Conservation (phyloP, 1,139 yeast genomes). For the Blastobotrys buckinghamii region DNA sequence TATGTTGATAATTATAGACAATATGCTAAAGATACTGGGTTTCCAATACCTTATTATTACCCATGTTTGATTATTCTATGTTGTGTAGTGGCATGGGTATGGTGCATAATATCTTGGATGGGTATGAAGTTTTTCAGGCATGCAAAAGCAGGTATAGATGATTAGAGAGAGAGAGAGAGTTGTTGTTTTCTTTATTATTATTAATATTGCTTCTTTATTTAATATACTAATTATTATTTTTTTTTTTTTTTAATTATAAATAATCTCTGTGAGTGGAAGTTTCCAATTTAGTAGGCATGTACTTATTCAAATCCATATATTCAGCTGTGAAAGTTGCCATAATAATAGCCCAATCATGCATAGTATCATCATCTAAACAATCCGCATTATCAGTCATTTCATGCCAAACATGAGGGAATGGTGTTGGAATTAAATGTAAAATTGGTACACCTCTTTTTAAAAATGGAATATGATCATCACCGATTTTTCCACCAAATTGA, state of each 20-base stretch:
- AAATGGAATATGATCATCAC: constrained; percentile 53
- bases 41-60: constrained; percentile 41
- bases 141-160: constrained; percentile 48
- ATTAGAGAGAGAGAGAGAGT: neutral
- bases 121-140: constrained; percentile 74
- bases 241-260: neutral
- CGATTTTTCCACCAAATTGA: constrained; percentile 33
- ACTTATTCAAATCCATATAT: constrained; percentile 26
- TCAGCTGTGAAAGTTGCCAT: constrained; percentile 33
- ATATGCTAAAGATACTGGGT: constrained; percentile 32
- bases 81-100: constrained; percentile 60
- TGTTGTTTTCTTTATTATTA: no score
- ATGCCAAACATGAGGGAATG: constrained; percentile 51
- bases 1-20: constrained; percentile 14
- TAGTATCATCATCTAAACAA: constrained; percentile 30
- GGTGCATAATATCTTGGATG: constrained; percentile 72
- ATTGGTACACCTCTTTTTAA: constrained; percentile 41
- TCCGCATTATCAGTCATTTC: constrained; percentile 36
- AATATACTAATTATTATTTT: neutral
- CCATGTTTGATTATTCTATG: constrained; percentile 48
- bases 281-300: neutral
- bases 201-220: neutral
- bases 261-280: neutral
- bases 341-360: constrained; percentile 36
- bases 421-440: constrained; percentile 46